phyloP scores from a whole-genome alignment of 345 rosid genomes.

The Conringia planisiliqua region DNA sequence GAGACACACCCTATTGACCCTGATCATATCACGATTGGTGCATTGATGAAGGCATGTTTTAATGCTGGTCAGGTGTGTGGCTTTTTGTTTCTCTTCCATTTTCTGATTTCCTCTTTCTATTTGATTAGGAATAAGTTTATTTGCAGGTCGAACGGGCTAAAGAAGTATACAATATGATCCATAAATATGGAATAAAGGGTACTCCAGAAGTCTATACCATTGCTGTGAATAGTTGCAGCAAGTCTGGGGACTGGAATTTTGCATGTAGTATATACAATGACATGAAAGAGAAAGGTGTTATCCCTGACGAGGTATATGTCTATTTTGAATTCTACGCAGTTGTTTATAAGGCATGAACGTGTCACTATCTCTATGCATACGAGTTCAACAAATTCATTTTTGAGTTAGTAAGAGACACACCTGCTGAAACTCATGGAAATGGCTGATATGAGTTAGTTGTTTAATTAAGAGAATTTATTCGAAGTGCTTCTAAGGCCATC shows the following conservation, averaged over 20 bases:
- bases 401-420: neutral
- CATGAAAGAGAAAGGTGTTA: slow-evolving; percentile 68
- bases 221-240: slow-evolving; percentile 75
- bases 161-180: slow-evolving; percentile 80
- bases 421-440: neutral
- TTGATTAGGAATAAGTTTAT: slow-evolving; percentile 23
- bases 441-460: neutral
- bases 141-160: slow-evolving; percentile 71
- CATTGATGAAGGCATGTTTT: slow-evolving; percentile 84
- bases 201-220: slow-evolving; percentile 94
- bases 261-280: slow-evolving; percentile 62
- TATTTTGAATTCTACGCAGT: neutral
- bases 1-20: slow-evolving; percentile 93
- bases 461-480: neutral
- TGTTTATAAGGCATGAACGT: slow-evolving; percentile 2
- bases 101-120: neutral
- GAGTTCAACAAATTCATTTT: neutral
- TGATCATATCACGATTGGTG: slow-evolving; percentile 87
- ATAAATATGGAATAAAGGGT: slow-evolving; percentile 67
- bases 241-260: slow-evolving; percentile 88
- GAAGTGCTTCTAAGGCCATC: neutral
- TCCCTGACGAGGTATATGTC: slow-evolving; percentile 82
- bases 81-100: slow-evolving; percentile 11
- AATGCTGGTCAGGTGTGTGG: slow-evolving; percentile 77
- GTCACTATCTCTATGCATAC: neutral